Evolutionary conservation across 1,284 basidiomycete species (phyloP).

Genomic region (Taiwanofungus camphoratus): DNA sequence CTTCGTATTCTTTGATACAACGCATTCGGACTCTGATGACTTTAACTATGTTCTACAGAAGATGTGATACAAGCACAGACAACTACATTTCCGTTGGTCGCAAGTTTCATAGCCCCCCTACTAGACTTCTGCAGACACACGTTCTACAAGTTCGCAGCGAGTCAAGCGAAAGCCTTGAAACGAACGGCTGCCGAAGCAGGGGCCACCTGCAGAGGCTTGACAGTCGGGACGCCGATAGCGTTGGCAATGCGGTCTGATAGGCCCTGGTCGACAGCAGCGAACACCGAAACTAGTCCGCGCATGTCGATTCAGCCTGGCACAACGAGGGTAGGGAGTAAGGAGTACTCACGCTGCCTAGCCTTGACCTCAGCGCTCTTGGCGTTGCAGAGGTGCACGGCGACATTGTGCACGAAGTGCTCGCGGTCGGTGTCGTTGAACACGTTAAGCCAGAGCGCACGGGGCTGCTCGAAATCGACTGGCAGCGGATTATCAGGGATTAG

Average conservation of each 20-base stretch:
- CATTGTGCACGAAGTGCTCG: conserved; percentile 70
- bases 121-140: background rate
- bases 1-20: too few relatives aligned
- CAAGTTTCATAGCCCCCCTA: background rate
- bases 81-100: background rate
- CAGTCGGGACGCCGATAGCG: conserved; percentile 56
- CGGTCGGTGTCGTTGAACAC: conserved; percentile 71
- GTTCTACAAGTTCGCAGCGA: too few relatives aligned
- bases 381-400: conserved; percentile 67
- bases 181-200: conserved; percentile 51
- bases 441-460: conserved; percentile 71
- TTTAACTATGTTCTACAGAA: too few relatives aligned
- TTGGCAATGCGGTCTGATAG: conserved; percentile 72
- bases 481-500: conserved; percentile 1
- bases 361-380: conserved; percentile 66
- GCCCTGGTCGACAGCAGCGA: conserved; percentile 69
- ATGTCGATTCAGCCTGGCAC: conserved; percentile 5
- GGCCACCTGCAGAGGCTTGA: conserved; percentile 59
- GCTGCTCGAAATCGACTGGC: conserved; percentile 87
- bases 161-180: conserved; percentile 34
- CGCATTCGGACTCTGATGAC: too few relatives aligned
- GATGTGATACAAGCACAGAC: too few relatives aligned
- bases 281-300: conserved; percentile 60
- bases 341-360: conserved; percentile 58
- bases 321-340: background rate